Base-by-base conservation (phyloP, 2,329 filamentous ascomycete genomes). In the Cladosporium oxysporum region DNA sequence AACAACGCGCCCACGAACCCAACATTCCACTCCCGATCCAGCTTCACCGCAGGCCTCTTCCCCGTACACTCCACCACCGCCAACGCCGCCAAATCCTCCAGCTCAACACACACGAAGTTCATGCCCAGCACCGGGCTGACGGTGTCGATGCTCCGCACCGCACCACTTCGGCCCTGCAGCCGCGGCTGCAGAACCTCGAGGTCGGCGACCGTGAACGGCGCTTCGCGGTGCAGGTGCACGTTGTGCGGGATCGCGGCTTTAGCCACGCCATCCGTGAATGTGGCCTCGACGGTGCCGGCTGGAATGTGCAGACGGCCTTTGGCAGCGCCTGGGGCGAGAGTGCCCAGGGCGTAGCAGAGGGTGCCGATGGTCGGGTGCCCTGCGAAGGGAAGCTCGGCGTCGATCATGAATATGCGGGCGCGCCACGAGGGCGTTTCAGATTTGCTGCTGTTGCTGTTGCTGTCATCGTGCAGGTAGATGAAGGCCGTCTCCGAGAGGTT, bases 51-150 rank as follows among this genome's bases (percentile, higher is more conserved):
- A 50, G 81, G 72, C 14, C 79, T 73, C 33, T 71, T 70, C 3
- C 70, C 70, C 33, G 66, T 69, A 7, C 77, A 70, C 3, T 82
- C 79, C 12, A 82, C 76, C 14, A 76, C 71, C 5, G 78, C 82
- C 21, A 94, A 81, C 8, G 84, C 82, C 33, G 87, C 86, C 11
- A 91, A 76, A 63, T 82, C 83, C 0, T 85, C 81, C 26, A 95
- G 80, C 69, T 85, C 79, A 16, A 90, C 80, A 35, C 91, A 83
- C n/a, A 87, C 77, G 76, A 92, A 93, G 0, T 86, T 86, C 88
- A 93, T 90, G 58, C 91, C 91, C 53, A 86, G 87, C 41, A 92
- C 90, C 55, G 93, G 80, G 52, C 78, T 81, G 12, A 82, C 78
- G 14, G 81, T 70, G 16, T 69, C 74, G 62, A 69, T 64, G 62